These are phyloP conservation scores for Symbiodinium pilosum DNA, from an alignment of 73 alveolate genomes.

Conservation along the genomic window DNA sequence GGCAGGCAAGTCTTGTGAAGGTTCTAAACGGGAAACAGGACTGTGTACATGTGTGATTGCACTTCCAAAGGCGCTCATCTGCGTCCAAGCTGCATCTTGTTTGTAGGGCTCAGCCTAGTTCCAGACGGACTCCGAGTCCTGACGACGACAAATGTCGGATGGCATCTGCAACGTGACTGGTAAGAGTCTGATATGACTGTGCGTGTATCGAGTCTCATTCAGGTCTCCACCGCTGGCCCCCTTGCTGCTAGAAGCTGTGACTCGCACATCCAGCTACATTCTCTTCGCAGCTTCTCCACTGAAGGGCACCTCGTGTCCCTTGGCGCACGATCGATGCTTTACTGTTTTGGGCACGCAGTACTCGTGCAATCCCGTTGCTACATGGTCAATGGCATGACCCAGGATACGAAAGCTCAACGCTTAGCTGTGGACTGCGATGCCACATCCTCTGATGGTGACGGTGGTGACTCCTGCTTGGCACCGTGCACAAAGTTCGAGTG, in stretches of 20 bases:
- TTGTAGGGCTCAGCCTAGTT: constrained; percentile 29
- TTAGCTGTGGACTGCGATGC: background rate
- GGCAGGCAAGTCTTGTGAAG: background rate
- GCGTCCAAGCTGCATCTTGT: background rate
- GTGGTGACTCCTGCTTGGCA: background rate
- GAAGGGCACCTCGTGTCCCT: constrained; percentile 26
- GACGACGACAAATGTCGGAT: background rate
- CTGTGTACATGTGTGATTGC: no score
- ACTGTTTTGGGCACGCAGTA: background rate
- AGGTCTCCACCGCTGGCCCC: background rate
- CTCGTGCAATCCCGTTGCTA: background rate
- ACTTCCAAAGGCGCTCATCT: background rate
- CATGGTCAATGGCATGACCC: no score
- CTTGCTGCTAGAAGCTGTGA: background rate
- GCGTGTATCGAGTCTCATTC: background rate
- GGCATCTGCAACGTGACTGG: background rate
- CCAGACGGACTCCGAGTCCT: constrained; percentile 78
- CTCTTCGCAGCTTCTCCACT: constrained; percentile 42
- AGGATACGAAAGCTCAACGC: background rate
- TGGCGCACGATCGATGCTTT: background rate
- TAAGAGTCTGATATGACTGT: no score
- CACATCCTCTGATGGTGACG: background rate
- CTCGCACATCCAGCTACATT: constrained; percentile 71
- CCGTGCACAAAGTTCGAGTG: background rate
- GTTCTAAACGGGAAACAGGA: no score